phyloP scores from a whole-genome alignment of 768 basidiomycete species.

The Phallus indusiatus region DNA sequence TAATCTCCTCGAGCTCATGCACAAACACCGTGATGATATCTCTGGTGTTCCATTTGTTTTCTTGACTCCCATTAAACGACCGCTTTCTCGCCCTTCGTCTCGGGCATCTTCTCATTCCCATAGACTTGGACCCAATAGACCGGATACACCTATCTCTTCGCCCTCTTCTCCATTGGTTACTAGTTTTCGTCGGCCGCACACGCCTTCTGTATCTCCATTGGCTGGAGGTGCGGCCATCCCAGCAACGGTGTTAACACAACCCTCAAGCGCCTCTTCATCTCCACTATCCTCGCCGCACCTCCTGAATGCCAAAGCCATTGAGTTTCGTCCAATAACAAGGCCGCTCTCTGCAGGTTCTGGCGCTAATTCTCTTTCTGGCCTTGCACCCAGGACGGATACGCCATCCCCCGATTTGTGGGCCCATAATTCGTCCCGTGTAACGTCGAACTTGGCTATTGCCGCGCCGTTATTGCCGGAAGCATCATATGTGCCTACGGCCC shows the following conservation, averaged over 20 bases:
- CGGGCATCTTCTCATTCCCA: slow-evolving; percentile 64
- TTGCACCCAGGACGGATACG: slow-evolving; percentile 52
- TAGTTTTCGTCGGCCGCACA: slow-evolving; percentile 71
- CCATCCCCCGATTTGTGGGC: slow-evolving; percentile 91
- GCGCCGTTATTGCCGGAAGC: slow-evolving; percentile 79
- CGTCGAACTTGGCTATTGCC: slow-evolving; percentile 85
- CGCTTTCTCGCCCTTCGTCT: slow-evolving; percentile 73
- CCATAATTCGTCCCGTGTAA: slow-evolving; percentile 49
- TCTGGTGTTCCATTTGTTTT: slow-evolving; percentile 77
- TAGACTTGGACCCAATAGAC: slow-evolving; percentile 51
- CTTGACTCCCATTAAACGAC: slow-evolving; percentile 69
- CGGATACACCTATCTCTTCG: slow-evolving; percentile 67
- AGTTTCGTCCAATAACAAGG: slow-evolving; percentile 78
- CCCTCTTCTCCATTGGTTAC: slow-evolving; percentile 70
- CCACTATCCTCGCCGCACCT: slow-evolving; percentile 79
- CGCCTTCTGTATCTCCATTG: slow-evolving; percentile 68
- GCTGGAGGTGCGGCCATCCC: slow-evolving; percentile 48
- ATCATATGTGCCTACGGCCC: slow-evolving; percentile 21
- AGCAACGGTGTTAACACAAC: slow-evolving; percentile 39
- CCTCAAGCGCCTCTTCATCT: slow-evolving; percentile 68
- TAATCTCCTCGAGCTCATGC: slow-evolving; percentile 89
- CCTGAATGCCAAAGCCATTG: slow-evolving; percentile 81
- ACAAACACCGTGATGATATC: slow-evolving; percentile 82
- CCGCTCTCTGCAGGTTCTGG: slow-evolving; percentile 68
- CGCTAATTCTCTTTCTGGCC: slow-evolving; percentile 39